Base-by-base conservation (phyloP, 768 basidiomycete species). In the Trametes punicea region DNA sequence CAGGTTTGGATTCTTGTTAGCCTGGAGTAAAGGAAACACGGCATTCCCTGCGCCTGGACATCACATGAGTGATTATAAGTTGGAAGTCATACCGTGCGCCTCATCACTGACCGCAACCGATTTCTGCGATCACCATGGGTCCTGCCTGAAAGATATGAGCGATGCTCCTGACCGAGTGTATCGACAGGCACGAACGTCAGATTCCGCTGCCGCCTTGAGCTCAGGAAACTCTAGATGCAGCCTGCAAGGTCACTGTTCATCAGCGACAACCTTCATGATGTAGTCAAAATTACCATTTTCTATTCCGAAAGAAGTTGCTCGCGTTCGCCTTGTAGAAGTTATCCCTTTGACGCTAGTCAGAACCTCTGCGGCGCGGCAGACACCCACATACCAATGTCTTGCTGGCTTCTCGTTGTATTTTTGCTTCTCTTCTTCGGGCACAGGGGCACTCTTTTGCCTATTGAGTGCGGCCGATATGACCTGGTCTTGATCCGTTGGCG, bases 191-290 rank as follows among this genome's bases (percentile, higher is more conserved):
- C 34, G 55, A 68, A 90, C 90, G 60, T 87, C 81, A 2, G 82
- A 74, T 60, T 84, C 76, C 11, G 87, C 80, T 1, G 87, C 86
- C 10, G 77, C 77, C 23, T 88, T 74, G 20, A 98, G 79, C 65
- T 98, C 94, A 0, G 90, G 90, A 65, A 98, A 98, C 70, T 99
- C 97, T n/a, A 91, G 83, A 63, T 90, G 83, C 27, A 98, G 76
- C 96, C 87, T 90, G 61, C 27, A 33, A 8, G 18, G 6, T 11
- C 6, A 46, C 29, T 11, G 5, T 21, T 2, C 9, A 33, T 11
- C n/a, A 23, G 27, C 40, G 18, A 23, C 18, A 25, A 20, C 31
- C 27, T 34, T 44, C n/a, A 18, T 16, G 4, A 5, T 26, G 18
- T n/a, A 31, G 20, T 11, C 2, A 31, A 44, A 52, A 69, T 5